Base-by-base conservation (phyloP, 352 stramenopile genomes). In the Aphanomyces astaci region DNA sequence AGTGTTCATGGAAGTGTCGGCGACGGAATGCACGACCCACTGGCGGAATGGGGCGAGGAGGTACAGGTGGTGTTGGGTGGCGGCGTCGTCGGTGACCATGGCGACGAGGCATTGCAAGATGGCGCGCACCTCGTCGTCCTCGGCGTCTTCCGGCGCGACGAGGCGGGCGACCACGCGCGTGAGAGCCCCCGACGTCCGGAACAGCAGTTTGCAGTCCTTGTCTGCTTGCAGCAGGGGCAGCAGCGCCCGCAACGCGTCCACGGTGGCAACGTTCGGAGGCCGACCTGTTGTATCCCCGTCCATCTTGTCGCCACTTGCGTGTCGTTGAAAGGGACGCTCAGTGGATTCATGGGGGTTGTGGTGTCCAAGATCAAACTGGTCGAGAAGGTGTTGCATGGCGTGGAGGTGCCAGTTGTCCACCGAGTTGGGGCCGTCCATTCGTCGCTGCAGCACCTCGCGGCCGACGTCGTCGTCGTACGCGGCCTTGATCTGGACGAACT, bases 401-500 rank as follows among this genome's bases (percentile, higher is more conserved):
- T 72, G 73, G 11, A 92, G 64, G 63, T 92, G 79, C 30, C 80
- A 71, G 22, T 76, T 70, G 0, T 57, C 51, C 2, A 71, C 30
- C 2, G 45, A 11, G 10, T 36, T 22, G 10, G 30, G 24, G 4
- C 36, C 19, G 3, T 56, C 4, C 55, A 43, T 39, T 52, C 71
- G 1, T 32, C 28, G 0, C 19, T 64, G 57, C 9, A 92, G 65
- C 22, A 78, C 39, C 19, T 33, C 73, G 17, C 82, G 76, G 4
- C 59, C 72, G 9, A 78, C 49, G 0, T 73, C 73, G 56, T 92
- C 82, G 57, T 90, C 80, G 31, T 82, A 90, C 63, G 90, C 82
- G 0, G 81, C 84, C 51, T 88, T 81, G 25, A 92, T 80, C 46
- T 84, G 77, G 4, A 83, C 87, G 59, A 89, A 77, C 66, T 92